Evolutionary conservation across 2,329 filamentous ascomycete genomes (phyloP).

Genomic region (Davidsoniella virescens): DNA sequence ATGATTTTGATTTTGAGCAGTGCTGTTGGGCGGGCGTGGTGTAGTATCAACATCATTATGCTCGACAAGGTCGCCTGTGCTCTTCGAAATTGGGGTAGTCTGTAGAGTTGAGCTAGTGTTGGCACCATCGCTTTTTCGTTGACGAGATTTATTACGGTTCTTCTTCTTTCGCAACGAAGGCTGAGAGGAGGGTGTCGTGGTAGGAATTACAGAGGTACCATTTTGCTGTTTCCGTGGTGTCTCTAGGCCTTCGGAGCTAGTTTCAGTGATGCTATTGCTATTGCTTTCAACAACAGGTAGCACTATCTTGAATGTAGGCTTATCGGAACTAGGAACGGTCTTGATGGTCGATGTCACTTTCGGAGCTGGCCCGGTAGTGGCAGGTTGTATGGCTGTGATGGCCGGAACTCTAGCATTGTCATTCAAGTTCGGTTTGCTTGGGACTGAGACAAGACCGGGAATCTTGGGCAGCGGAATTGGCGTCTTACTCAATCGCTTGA

Average conservation of each 20-base stretch:
- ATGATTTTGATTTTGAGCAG: background rate
- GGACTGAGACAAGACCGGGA: background rate
- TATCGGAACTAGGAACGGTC: background rate
- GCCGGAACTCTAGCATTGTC: background rate
- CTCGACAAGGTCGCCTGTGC: too few relatives aligned
- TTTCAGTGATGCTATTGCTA: background rate
- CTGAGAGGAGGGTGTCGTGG: background rate
- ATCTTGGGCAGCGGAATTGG: background rate
- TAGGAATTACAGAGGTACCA: too few relatives aligned
- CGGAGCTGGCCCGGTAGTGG: background rate
- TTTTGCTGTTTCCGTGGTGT: too few relatives aligned
- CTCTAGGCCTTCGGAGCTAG: too few relatives aligned
- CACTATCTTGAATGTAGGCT: background rate
- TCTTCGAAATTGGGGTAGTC: too few relatives aligned
- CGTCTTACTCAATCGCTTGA: background rate
- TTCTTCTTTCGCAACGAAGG: background rate
- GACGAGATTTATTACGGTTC: background rate
- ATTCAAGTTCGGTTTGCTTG: background rate
- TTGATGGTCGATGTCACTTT: background rate
- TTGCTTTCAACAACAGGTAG: background rate
- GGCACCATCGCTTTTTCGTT: background rate
- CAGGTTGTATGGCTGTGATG: too few relatives aligned
- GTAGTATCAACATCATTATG: too few relatives aligned
- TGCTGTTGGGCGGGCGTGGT: too few relatives aligned
- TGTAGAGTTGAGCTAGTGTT: too few relatives aligned